Evolutionary conservation across 2,329 filamentous ascomycete genomes (phyloP), one percentile per base, ranked within the genome.

Genomic region (Ilyonectria sp.): DNA sequence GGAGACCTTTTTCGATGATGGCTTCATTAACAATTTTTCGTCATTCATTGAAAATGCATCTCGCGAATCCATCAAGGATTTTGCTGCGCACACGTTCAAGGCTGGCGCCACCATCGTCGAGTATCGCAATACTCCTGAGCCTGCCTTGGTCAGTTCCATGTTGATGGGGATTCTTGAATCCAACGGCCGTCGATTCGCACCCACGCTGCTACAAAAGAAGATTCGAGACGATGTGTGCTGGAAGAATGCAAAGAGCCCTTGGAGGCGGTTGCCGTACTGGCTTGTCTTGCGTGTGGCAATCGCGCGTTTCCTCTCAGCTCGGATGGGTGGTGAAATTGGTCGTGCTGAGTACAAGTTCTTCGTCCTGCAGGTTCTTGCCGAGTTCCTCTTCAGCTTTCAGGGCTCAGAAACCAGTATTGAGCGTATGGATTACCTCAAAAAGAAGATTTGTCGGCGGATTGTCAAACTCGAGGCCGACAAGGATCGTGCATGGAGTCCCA

Each of bases 181-280:
- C 0, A 83, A 87, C n/a, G 91, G 91, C 0, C 68, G 75, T 0
- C 74, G 80, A 0, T 65, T 82, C 1, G 66, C 78, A 2, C 79
- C 84, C 0, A 72, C 78, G 0, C 29, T 83, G 0, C 75, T 92
- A 1, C 80, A 82, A 1, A 93, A 93, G 75, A 83, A 72, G 13
- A 84, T 92, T 1, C 83, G 88, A 1, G 91, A 93, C 57, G 89
- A 92, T 29, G 86, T 92, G 0, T 84, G 83, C 26, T 87, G 87
- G 79, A 75, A 79, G 1, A 77, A 85, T 1, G 82, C 84, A 0
- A 78, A 83, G 2, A 79, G 81, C 1, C 91, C 91, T 0, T 94
- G 91, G 91, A 84, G 91, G 23, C 81, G 92, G 44, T 85, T 86
- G 5, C 86, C 91, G 0, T 84, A 87, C 57, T 94, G 90, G 86